A percentile compares a stretch with the other conserved stretches of the same genome.
Conservation (phyloP, 805 yeast species). For the Ogataea polymorpha region DNA sequence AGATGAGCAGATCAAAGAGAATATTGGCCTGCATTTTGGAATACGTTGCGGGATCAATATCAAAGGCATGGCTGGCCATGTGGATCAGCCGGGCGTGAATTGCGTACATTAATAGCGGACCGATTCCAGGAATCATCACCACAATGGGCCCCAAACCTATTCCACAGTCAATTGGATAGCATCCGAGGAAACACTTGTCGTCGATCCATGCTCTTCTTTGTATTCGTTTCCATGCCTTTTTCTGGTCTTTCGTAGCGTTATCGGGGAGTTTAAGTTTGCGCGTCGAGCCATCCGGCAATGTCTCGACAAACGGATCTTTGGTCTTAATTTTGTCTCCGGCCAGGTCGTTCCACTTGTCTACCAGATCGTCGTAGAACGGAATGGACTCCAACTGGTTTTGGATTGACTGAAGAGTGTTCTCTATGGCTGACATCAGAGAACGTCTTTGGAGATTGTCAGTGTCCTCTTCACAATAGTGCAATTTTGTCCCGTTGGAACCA, state of each 20-base stretch:
- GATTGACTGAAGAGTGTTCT: conserved; percentile 13
- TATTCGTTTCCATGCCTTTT: conserved; percentile 66
- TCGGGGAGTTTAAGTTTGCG: conserved; percentile 60
- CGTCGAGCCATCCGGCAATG: conserved; percentile 46
- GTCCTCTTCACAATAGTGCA: not conserved
- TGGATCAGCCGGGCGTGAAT: conserved; percentile 68
- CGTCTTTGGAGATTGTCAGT: too few species aligned
- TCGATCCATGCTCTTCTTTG: conserved; percentile 82
- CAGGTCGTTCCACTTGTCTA: conserved; percentile 60
- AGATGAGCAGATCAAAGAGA: conserved; percentile 64
- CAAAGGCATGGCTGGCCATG: conserved; percentile 53
- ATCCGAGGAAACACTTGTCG: conserved; percentile 79
- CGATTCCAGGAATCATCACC: conserved; percentile 70
- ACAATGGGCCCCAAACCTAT: conserved; percentile 75
- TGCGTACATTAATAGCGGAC: conserved; percentile 77
- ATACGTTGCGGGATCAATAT: conserved; percentile 54
- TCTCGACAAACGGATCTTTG: conserved; percentile 63
- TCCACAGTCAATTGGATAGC: conserved; percentile 71
- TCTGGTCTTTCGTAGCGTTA: conserved; percentile 55
- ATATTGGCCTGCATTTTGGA: conserved; percentile 78
- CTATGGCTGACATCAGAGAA: conserved; percentile 8
- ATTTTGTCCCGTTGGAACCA: not conserved
- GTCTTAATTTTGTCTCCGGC: conserved; percentile 65
- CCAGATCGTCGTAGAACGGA: conserved; percentile 56
- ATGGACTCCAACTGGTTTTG: conserved; percentile 39